phyloP scores from a whole-genome alignment of 1,284 basidiomycete genomes.

The Puccinia sorghi region DNA sequence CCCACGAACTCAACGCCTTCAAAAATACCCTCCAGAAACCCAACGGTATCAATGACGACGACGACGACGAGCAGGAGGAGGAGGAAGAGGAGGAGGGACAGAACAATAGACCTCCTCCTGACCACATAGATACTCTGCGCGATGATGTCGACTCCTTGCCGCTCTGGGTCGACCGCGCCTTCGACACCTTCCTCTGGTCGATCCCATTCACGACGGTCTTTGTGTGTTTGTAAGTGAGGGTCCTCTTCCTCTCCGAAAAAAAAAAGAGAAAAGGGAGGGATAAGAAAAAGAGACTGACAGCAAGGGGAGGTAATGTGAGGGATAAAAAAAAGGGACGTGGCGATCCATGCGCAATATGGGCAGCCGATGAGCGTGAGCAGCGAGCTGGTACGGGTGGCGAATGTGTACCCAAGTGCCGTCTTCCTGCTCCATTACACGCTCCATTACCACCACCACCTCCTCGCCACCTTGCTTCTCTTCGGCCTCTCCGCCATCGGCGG shows the following conservation, averaged over 20 bases:
- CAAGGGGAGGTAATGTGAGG: too few relatives aligned
- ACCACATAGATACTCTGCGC: neutral
- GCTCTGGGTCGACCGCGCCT: constrained; percentile 33
- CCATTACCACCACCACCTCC: constrained; percentile 46
- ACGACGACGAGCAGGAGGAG: too few relatives aligned
- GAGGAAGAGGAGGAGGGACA: too few relatives aligned
- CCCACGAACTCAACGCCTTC: neutral
- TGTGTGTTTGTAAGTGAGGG: constrained; percentile 44
- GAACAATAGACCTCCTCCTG: neutral
- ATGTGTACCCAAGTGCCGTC: constrained; percentile 34
- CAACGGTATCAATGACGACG: neutral
- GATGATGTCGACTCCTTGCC: constrained; percentile 12
- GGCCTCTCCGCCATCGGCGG: constrained; percentile 51
- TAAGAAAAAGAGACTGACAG: neutral
- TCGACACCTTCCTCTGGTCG: constrained; percentile 46
- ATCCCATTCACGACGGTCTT: constrained; percentile 44
- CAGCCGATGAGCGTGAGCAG: constrained; percentile 28
- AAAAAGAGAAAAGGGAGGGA: neutral
- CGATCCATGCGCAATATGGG: constrained; percentile 48
- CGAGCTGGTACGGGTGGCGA: constrained; percentile 23
- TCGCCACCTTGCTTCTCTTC: constrained; percentile 50
- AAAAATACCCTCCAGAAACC: neutral
- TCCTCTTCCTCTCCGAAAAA: neutral
- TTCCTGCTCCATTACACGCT: constrained; percentile 51
- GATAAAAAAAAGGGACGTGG: constrained; percentile 31